phyloP scores from a whole-genome alignment of 306 rosid genomes.

The Quercus variabilis region DNA sequence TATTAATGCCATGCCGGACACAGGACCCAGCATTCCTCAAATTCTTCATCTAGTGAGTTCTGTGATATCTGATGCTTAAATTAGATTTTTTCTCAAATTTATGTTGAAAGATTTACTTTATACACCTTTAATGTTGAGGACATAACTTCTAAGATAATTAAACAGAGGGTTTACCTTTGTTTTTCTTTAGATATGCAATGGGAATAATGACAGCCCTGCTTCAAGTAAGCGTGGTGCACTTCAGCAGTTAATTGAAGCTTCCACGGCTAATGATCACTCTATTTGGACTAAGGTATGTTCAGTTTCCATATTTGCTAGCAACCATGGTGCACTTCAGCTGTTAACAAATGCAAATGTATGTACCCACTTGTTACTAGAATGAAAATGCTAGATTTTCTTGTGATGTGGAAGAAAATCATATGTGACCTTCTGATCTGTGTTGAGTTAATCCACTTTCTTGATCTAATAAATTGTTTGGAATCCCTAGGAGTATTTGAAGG shows the following conservation, averaged over 20 bases:
- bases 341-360: neutral
- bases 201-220: constrained; percentile 60
- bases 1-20: constrained; percentile 42
- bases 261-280: constrained; percentile 65
- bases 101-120: neutral
- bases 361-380: neutral
- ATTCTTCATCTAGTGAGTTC: constrained; percentile 84
- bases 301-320: neutral
- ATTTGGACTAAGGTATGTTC: constrained; percentile 79
- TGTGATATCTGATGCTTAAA: constrained; percentile 10
- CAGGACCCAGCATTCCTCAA: constrained; percentile 85
- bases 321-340: neutral
- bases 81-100: neutral
- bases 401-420: neutral
- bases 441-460: neutral
- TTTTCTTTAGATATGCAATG: constrained; percentile 63
- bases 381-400: neutral
- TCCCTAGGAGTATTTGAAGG: neutral
- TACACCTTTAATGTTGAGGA: neutral
- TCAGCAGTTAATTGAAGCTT: constrained; percentile 81
- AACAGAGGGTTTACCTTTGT: neutral
- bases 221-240: constrained; percentile 67
- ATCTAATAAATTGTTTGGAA: neutral
- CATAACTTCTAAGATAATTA: constrained; percentile 2
- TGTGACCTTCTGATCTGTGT: neutral